These are phyloP conservation scores for Tricholoma hemisulphureum DNA, from an alignment of 768 basidiomycete species.

Conservation along the genomic window DNA sequence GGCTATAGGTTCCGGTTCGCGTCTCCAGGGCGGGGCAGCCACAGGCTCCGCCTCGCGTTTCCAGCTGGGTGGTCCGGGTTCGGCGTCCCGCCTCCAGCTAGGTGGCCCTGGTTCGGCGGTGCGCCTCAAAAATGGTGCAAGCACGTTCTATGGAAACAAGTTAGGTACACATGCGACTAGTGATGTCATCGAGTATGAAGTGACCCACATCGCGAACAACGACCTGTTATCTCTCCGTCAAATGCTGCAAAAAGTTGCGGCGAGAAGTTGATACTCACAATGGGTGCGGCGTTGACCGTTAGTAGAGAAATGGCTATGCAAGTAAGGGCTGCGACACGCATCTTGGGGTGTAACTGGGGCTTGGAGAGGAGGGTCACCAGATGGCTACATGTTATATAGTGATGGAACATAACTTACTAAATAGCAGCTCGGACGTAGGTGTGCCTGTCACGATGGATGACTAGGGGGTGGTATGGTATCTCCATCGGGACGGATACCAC, in stretches of 20 bases:
- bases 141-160: background rate
- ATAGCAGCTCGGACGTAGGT: background rate
- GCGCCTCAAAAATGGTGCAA: background rate
- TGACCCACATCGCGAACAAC: background rate
- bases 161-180: background rate
- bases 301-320: background rate
- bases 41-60: background rate
- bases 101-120: background rate
- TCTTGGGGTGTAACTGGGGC: background rate
- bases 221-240: background rate
- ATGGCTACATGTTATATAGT: conserved; percentile 1
- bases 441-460: background rate
- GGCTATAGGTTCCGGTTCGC: background rate
- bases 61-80: background rate
- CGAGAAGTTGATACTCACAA: background rate
- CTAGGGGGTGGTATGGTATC: background rate
- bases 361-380: background rate
- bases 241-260: background rate
- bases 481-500: background rate
- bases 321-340: background rate
- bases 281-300: background rate
- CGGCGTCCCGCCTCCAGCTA: background rate
- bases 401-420: conserved; percentile 1
- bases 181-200: background rate
- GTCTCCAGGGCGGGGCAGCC: background rate